Conservation (phyloP, 192 early-diverging fungal species). For the Mortierella claussenii region DNA sequence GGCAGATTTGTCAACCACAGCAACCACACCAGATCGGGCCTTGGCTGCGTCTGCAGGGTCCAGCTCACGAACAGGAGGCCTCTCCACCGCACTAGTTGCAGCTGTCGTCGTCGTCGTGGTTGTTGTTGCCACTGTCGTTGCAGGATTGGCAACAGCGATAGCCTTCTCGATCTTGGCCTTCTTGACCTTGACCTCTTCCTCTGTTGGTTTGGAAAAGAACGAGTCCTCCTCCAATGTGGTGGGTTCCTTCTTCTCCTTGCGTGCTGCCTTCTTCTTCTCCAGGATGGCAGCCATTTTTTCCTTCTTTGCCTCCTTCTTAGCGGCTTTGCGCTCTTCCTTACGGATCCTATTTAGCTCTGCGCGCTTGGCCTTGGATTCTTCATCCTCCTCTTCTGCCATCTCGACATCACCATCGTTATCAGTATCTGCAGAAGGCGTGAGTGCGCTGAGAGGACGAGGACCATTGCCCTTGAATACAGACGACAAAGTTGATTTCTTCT, state of each 20-base stretch:
- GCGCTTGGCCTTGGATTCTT: conserved; percentile 23
- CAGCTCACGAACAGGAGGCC: conserved; percentile 1
- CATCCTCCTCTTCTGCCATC: conserved; percentile 25
- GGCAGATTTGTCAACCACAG: conserved; percentile 54
- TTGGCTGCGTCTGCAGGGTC: conserved; percentile 43
- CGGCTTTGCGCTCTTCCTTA: conserved; percentile 27
- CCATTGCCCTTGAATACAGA: conserved; percentile 50
- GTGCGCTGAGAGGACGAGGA: conserved; percentile 45
- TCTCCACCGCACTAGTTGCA: not conserved
- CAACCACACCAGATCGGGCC: conserved; percentile 57
- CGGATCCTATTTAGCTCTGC: conserved; percentile 25
- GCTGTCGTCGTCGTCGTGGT: not conserved
- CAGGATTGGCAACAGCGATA: conserved; percentile 6
- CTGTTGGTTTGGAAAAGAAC: conserved; percentile 47
- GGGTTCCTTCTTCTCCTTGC: conserved; percentile 47
- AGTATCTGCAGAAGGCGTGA: not conserved
- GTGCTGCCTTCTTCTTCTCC: conserved; percentile 33
- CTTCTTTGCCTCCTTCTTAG: conserved; percentile 43
- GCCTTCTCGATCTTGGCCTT: conserved; percentile 38
- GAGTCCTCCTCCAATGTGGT: conserved; percentile 33
- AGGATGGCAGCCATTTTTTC: conserved; percentile 23
- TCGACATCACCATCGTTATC: conserved; percentile 27
- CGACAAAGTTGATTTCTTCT: conserved; percentile 37
- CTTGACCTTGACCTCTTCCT: conserved; percentile 39
- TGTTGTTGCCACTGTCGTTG: not conserved